These are phyloP conservation scores for Quercus cerris DNA, from an alignment of 306 rosid genomes.

Conservation along the genomic window DNA sequence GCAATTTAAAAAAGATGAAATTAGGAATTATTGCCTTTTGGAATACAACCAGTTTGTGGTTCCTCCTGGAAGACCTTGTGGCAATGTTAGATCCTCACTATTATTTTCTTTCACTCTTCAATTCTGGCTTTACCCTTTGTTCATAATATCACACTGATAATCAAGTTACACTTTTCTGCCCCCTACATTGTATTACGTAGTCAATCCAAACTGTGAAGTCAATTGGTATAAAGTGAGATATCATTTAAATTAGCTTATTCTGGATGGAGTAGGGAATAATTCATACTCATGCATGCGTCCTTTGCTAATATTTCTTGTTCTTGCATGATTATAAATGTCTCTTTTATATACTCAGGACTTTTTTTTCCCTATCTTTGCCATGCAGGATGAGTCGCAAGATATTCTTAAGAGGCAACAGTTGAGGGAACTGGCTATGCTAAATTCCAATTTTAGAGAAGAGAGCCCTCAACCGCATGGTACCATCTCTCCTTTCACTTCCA, in stretches of 20 bases:
- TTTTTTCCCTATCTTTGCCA: conserved; percentile 2
- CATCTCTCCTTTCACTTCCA: conserved; percentile 66
- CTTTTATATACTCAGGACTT: background rate
- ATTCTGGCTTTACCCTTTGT: conserved; percentile 1
- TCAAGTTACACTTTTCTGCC: conserved; percentile 1
- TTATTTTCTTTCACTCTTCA: background rate
- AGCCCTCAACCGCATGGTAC: conserved; percentile 57
- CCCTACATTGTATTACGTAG: background rate
- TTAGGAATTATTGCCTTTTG: background rate
- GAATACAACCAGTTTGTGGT: background rate
- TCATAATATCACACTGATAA: background rate
- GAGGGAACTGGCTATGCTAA: conserved; percentile 52
- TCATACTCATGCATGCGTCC: background rate
- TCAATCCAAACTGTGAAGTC: background rate
- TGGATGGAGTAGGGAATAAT: background rate
- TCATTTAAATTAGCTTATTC: background rate
- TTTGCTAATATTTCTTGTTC: background rate
- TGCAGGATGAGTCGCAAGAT: conserved; percentile 83
- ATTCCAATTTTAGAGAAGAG: conserved; percentile 57
- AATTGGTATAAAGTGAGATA: background rate
- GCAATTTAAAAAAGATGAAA: background rate
- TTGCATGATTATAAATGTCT: background rate
- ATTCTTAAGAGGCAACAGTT: conserved; percentile 65
- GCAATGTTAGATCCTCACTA: conserved; percentile 1
- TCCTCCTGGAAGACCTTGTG: background rate